Evolutionary conservation across 768 basidiomycete species (phyloP), one percentile per base, ranked within the genome.

Genomic region (Coprinopsis marcescibilis): DNA sequence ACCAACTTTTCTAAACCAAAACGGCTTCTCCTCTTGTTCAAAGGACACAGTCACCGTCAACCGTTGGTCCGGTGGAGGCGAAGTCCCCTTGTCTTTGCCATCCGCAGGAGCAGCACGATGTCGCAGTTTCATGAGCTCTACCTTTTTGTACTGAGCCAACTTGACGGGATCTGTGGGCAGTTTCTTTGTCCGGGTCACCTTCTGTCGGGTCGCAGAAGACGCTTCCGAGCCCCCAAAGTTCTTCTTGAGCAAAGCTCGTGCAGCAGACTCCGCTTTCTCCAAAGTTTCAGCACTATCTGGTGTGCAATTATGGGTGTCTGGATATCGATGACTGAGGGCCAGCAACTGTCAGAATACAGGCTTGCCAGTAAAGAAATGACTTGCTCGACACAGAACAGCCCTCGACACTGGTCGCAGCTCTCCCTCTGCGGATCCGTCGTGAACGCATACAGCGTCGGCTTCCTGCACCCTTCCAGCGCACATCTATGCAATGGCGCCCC

Each of bases 101-200:
- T 89, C 80, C 6, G 68, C 78, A 2, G 86, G 77, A 33, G 66
- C 54, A 10, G 89, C 89, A 30, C 68, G 72, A 58, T 85, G 86
- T 45, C 81, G 79, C 73, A 91, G 75, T 57, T 80, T 86, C 75
- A 90, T 85, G 4, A 82, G 57, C 55, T 81, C 77, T 14, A 89
- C 58, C 54, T 77, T 79, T 46, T 72, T 71, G 49, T 71, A 61
- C 51, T 79, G 76, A 1, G 73, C 77, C 17, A 75, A 58, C 53
- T 80, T 80, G 45, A 65, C 69, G 6, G 80, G 73, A 54, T 81
- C 75, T 11, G 67, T 69, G 4, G 76, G 71, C 30, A 60, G 54
- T 51, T 69, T 70, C 27, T 48, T 52, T 46, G 56, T 44, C 23
- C 43, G 56, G 26, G 65, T 42, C 15, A 58, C 53, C 17, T 58